Conservation (phyloP, 1,284 basidiomycete genomes). For the Ceratobasidium papillatum region DNA sequence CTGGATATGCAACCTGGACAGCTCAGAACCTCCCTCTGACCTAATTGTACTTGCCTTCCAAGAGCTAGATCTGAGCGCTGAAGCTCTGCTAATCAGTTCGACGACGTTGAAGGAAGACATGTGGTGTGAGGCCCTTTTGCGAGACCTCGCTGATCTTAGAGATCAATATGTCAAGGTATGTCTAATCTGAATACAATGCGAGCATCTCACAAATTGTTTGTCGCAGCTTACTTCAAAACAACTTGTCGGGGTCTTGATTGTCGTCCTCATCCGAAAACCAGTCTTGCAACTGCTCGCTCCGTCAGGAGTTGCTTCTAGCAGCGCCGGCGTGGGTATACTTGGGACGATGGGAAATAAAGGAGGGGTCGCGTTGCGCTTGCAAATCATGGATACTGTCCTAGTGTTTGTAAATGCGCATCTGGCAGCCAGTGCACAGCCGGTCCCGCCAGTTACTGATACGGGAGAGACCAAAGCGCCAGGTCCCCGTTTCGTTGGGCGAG, state of each 20-base stretch:
- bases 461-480: conserved; percentile 5
- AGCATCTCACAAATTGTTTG: conserved; percentile 2
- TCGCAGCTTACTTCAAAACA: conserved; percentile 72
- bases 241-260: conserved; percentile 77
- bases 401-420: conserved; percentile 81
- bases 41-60: conserved; percentile 76
- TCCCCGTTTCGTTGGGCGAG: conserved; percentile 29
- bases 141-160: conserved; percentile 72
- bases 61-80: conserved; percentile 77
- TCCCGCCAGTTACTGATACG: background rate
- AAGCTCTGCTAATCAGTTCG: conserved; percentile 72
- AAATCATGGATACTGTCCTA: conserved; percentile 55
- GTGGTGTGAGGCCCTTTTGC: conserved; percentile 70
- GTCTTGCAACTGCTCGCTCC: conserved; percentile 62
- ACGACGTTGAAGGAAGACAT: conserved; percentile 67
- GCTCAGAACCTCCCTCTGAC: conserved; percentile 58
- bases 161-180: conserved; percentile 70
- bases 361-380: conserved; percentile 41
- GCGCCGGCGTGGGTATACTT: conserved; percentile 73
- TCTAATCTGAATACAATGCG: background rate
- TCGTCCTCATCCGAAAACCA: conserved; percentile 67
- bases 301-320: conserved; percentile 55
- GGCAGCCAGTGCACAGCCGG: conserved; percentile 64
- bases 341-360: conserved; percentile 66
- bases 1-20: conserved; percentile 55